A percentile compares a stretch with the other conserved stretches of the same genome.
These are phyloP conservation scores for Parascedosporium putredinis DNA, from an alignment of 2,329 filamentous ascomycete species.

Conservation along the genomic window DNA sequence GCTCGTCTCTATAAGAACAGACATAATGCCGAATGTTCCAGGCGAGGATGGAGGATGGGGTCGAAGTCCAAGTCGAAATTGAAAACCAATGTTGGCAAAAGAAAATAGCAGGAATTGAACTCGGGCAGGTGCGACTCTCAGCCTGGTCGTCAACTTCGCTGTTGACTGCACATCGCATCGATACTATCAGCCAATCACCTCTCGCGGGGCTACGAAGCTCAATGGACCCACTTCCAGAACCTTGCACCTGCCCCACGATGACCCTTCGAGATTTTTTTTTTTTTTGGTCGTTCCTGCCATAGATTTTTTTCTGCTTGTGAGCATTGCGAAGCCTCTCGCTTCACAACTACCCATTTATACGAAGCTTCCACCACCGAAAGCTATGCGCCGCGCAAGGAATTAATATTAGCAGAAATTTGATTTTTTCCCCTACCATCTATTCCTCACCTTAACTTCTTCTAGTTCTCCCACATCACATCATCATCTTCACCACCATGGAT, in stretches of 20 bases:
- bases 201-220: neutral
- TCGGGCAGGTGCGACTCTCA: too few relatives aligned
- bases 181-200: neutral
- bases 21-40: slow-evolving; percentile 46
- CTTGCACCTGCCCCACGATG: slow-evolving; percentile 7
- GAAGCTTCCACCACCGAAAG: too few relatives aligned
- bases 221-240: slow-evolving; percentile 4
- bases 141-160: too few relatives aligned
- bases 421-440: neutral
- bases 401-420: too few relatives aligned
- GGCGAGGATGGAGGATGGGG: neutral
- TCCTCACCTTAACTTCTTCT: neutral
- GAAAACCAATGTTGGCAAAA: too few relatives aligned
- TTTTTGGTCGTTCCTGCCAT: neutral
- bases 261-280: slow-evolving; percentile 7
- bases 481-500: neutral
- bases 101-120: too few relatives aligned
- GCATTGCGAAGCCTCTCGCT: neutral
- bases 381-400: too few relatives aligned
- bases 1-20: slow-evolving; percentile 86
- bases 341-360: too few relatives aligned
- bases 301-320: neutral
- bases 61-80: too few relatives aligned
- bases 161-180: too few relatives aligned
- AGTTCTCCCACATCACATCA: neutral